Percentiles rank a stretch among this genome's conserved stretches.
Evolutionary conservation across 116 monocot species (phyloP).

Genomic region (Dioscorea cayenensis): DNA sequence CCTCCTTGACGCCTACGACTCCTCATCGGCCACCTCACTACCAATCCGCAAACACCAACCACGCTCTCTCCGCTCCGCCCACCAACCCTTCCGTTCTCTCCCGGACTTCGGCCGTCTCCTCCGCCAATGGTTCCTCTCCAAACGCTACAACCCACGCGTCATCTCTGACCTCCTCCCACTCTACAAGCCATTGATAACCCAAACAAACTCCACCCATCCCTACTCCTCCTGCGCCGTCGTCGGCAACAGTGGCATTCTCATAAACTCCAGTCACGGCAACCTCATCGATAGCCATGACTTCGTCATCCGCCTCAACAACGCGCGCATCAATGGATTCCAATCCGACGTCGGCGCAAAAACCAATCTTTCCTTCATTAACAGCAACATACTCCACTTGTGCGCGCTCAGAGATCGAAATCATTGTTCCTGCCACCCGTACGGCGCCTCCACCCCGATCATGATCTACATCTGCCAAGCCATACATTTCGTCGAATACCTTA

Average conservation of each 20-base stretch:
- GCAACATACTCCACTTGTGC: conserved; percentile 83
- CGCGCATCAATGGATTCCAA: conserved; percentile 37
- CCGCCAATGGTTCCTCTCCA: conserved; percentile 43
- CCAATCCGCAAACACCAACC: conserved; percentile 8
- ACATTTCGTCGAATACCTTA: conserved; percentile 68
- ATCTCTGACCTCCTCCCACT: conserved; percentile 41
- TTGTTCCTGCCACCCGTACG: conserved; percentile 89
- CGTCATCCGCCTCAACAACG: conserved; percentile 89
- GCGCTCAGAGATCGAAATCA: conserved; percentile 14
- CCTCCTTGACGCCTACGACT: conserved; percentile 20
- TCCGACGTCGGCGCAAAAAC: conserved; percentile 68
- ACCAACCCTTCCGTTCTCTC: conserved; percentile 20
- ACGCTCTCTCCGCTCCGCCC: conserved; percentile 17
- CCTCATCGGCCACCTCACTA: not conserved
- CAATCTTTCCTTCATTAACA: conserved; percentile 72
- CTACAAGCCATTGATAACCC: conserved; percentile 24
- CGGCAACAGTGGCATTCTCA: conserved; percentile 92
- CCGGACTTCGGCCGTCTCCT: conserved; percentile 54
- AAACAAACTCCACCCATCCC: conserved; percentile 2
- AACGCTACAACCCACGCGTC: conserved; percentile 33
- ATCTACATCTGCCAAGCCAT: conserved; percentile 86
- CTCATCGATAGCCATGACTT: conserved; percentile 76
- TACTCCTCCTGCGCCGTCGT: conserved; percentile 81
- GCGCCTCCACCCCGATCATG: conserved; percentile 48
- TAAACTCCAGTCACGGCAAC: conserved; percentile 34